Evolutionary conservation across 805 yeast genomes (phyloP).

Genomic region (Myxozyma udenii): DNA sequence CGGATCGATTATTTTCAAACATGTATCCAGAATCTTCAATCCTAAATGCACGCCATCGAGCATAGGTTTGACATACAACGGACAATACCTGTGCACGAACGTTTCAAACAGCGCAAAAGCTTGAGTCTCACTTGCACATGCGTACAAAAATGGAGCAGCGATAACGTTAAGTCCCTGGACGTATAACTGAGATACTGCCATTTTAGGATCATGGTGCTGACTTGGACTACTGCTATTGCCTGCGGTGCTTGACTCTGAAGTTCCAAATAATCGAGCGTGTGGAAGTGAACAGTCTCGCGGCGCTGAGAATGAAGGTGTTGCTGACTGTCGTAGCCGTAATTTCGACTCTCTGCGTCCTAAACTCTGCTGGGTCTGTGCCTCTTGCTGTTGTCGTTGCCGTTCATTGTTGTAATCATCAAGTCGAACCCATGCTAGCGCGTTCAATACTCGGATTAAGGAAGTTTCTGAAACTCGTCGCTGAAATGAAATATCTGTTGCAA

Average conservation of each 20-base stretch:
- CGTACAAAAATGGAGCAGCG: conserved; percentile 76
- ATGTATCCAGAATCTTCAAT: conserved; percentile 63
- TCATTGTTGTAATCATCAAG: conserved; percentile 23
- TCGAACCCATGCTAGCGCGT: conserved; percentile 57
- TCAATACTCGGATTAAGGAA: conserved; percentile 62
- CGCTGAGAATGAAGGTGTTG: neutral
- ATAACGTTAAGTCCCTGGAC: conserved; percentile 93
- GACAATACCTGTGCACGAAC: conserved; percentile 62
- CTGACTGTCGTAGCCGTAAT: neutral
- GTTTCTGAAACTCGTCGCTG: conserved; percentile 66
- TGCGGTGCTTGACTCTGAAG: neutral
- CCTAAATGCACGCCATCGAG: conserved; percentile 82
- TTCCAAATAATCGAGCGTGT: neutral
- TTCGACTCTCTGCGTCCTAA: conserved; percentile 7
- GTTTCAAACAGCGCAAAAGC: conserved; percentile 70
- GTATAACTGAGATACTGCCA: conserved; percentile 42
- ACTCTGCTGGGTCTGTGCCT: neutral
- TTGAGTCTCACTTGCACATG: conserved; percentile 77
- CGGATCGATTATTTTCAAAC: conserved; percentile 69
- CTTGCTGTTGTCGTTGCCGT: conserved; percentile 8
- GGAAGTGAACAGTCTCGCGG: too few relatives aligned
- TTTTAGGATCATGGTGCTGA: neutral
- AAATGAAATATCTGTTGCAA: conserved; percentile 69
- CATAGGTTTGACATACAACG: conserved; percentile 72
- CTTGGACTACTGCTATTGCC: conserved; percentile 2